Conservation (phyloP, 1,284 basidiomycete species). For the Ustilago hordei region DNA sequence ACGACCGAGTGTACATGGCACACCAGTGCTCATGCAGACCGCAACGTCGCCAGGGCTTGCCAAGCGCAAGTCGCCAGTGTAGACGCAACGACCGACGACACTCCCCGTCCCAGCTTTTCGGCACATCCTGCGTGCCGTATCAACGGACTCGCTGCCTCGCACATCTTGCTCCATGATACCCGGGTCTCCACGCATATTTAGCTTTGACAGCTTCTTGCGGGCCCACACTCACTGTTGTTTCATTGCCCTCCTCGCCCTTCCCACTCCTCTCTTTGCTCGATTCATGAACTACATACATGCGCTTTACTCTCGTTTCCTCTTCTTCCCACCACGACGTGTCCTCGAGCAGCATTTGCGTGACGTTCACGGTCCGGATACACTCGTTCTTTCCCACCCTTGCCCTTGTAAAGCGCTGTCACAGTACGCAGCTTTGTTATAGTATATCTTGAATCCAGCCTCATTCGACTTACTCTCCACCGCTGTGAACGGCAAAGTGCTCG, state of each 20-base stretch:
- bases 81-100: neutral
- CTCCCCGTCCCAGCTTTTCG: neutral
- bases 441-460: slow-evolving; percentile 1
- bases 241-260: neutral
- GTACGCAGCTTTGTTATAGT: slow-evolving; percentile 12
- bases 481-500: neutral
- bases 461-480: neutral
- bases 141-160: neutral
- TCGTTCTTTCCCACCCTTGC: slow-evolving; percentile 2
- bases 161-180: slow-evolving; percentile 17
- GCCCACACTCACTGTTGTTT: neutral
- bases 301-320: slow-evolving; percentile 8
- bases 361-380: slow-evolving; percentile 8
- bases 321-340: neutral
- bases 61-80: slow-evolving; percentile 49
- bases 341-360: neutral
- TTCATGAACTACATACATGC: neutral
- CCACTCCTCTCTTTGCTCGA: neutral
- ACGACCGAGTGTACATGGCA: slow-evolving; percentile 44
- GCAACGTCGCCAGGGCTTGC: slow-evolving; percentile 35
- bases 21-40: slow-evolving; percentile 35
- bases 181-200: neutral
- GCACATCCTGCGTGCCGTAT: neutral
- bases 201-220: slow-evolving; percentile 12
- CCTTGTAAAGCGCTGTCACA: slow-evolving; percentile 2